phyloP scores from a whole-genome alignment of 176 grass and related monocot genomes.

The Musa troglodytarum region DNA sequence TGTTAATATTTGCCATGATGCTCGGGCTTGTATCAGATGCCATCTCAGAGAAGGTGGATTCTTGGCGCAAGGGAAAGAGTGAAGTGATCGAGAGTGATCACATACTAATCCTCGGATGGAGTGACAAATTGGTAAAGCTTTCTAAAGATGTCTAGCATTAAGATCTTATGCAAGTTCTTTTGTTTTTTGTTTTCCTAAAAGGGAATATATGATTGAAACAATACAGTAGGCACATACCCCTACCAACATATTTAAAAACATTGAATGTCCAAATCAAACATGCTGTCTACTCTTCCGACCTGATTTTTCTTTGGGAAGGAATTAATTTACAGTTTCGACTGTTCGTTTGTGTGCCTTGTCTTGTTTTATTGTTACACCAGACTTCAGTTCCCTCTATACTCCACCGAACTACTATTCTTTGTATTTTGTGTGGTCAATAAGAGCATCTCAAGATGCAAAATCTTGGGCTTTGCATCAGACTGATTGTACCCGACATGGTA shows the following conservation, averaged over 20 bases:
- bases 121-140: conserved; percentile 83
- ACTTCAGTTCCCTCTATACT: background rate
- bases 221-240: background rate
- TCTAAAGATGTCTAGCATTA: conserved; percentile 3
- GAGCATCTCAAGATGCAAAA: background rate
- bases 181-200: background rate
- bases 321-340: too few relatives aligned
- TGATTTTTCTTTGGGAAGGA: too few relatives aligned
- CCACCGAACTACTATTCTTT: background rate
- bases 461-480: too few relatives aligned
- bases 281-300: background rate
- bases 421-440: background rate
- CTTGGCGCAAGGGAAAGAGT: conserved; percentile 94
- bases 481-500: too few relatives aligned
- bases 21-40: conserved; percentile 98
- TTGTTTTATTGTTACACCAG: background rate
- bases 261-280: background rate
- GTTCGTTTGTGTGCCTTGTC: too few relatives aligned
- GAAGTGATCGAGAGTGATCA: conserved; percentile 97
- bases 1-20: conserved; percentile 98
- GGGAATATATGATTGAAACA: background rate
- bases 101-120: conserved; percentile 98
- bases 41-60: conserved; percentile 98
- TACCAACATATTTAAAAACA: too few relatives aligned
- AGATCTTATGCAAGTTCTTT: background rate